These are phyloP conservation scores for Lactarius quietus DNA, from an alignment of 768 basidiomycete genomes.

Conservation along the genomic window DNA sequence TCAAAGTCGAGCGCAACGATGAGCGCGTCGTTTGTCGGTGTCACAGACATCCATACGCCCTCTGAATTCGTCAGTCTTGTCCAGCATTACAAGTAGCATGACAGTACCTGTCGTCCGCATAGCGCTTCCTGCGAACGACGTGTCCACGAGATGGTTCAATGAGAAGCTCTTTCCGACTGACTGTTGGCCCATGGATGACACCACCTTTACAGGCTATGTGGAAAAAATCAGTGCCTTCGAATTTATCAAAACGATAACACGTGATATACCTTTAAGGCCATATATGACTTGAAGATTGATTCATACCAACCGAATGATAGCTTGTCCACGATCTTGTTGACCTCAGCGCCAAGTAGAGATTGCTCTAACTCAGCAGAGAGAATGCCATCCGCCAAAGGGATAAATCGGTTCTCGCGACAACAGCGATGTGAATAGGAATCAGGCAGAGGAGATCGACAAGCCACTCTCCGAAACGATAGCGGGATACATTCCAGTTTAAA, in stretches of 20 bases:
- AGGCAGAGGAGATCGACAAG: slow-evolving; percentile 51
- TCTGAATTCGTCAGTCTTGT: too few relatives aligned
- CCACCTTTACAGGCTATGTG: slow-evolving; percentile 54
- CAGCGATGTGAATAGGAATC: slow-evolving; percentile 35
- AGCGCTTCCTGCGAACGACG: slow-evolving; percentile 62
- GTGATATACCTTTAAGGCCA: slow-evolving; percentile 46
- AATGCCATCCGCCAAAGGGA: slow-evolving; percentile 58
- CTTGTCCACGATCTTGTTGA: slow-evolving; percentile 51
- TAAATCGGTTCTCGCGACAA: slow-evolving; percentile 57
- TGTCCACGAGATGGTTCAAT: slow-evolving; percentile 58
- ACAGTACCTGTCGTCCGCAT: slow-evolving; percentile 51
- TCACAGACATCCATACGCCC: slow-evolving; percentile 67
- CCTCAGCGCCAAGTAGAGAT: slow-evolving; percentile 55
- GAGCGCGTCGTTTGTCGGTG: slow-evolving; percentile 52
- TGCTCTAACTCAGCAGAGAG: slow-evolving; percentile 49
- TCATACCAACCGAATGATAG: slow-evolving; percentile 65
- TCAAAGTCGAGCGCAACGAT: slow-evolving; percentile 64
- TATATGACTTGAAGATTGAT: slow-evolving; percentile 58
- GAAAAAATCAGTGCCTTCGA: background rate
- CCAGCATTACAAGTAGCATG: too few relatives aligned
- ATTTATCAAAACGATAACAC: too few relatives aligned
- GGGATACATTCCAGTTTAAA: slow-evolving; percentile 10
- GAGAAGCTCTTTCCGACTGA: slow-evolving; percentile 61
- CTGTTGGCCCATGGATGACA: slow-evolving; percentile 68
- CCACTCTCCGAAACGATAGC: slow-evolving; percentile 49